These are phyloP conservation scores for Fusarium keratoplasticum DNA, from an alignment of 2,329 filamentous ascomycete genomes.

Conservation along the genomic window DNA sequence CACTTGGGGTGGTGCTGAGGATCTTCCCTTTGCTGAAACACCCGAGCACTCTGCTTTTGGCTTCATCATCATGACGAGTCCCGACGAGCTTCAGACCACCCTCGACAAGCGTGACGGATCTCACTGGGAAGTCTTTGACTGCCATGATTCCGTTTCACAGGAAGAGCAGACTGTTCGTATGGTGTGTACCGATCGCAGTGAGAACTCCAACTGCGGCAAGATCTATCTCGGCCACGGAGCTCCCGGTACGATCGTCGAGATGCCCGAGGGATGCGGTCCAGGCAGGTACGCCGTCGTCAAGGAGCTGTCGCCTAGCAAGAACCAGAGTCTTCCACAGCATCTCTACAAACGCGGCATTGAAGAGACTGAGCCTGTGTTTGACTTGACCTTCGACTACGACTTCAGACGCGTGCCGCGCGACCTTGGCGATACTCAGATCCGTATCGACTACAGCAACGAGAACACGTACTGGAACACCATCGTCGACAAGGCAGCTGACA, in stretches of 20 bases:
- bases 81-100: conserved; percentile 48
- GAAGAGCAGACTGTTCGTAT: conserved; percentile 50
- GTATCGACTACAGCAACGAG: conserved; percentile 55
- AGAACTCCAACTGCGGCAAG: conserved; percentile 51
- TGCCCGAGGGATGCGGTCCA: conserved; percentile 54
- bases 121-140: conserved; percentile 57
- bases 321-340: conserved; percentile 1
- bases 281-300: conserved; percentile 55
- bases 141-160: conserved; percentile 44
- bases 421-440: conserved; percentile 47
- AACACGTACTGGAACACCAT: conserved; percentile 52
- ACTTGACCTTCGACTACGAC: conserved; percentile 56
- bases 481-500: conserved; percentile 32
- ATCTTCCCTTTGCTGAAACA: conserved; percentile 33
- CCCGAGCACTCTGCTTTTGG: conserved; percentile 47
- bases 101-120: conserved; percentile 58
- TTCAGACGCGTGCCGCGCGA: conserved; percentile 49
- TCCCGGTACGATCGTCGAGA: conserved; percentile 53
- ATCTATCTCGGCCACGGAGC: conserved; percentile 52
- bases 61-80: conserved; percentile 48
- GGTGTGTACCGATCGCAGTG: conserved; percentile 50
- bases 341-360: neutral
- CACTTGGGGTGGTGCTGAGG: conserved; percentile 34
- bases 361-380: conserved; percentile 41
- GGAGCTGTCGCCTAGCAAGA: conserved; percentile 32